phyloP scores from a whole-genome alignment of 805 yeast species.

The Tetrapisispora fleetii region DNA sequence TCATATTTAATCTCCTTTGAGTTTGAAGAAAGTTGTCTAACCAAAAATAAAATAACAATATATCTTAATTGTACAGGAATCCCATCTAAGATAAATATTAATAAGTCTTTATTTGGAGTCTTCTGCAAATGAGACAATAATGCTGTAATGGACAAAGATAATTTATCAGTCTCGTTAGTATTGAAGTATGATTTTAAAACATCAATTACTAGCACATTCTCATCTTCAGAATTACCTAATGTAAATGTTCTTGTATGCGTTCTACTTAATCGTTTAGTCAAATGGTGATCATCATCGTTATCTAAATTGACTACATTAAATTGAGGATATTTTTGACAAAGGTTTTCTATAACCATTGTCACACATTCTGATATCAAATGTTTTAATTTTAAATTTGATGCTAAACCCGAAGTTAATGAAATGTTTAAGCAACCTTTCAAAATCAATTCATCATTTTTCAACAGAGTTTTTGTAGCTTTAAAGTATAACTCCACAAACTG shows the following conservation, averaged over 20 bases:
- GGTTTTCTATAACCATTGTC: slow-evolving; percentile 15
- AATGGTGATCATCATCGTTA: slow-evolving; percentile 3
- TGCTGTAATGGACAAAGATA: slow-evolving; percentile 45
- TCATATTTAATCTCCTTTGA: slow-evolving; percentile 9
- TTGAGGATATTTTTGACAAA: slow-evolving; percentile 21
- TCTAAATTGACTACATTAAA: slow-evolving; percentile 10
- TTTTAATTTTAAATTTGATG: slow-evolving; percentile 22
- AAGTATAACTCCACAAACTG: slow-evolving; percentile 28
- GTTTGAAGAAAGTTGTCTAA: slow-evolving; percentile 24
- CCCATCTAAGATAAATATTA: slow-evolving; percentile 62
- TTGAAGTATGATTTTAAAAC: slow-evolving; percentile 54
- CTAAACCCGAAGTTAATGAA: slow-evolving; percentile 22
- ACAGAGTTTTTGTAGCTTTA: slow-evolving; percentile 15
- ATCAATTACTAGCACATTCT: slow-evolving; percentile 25
- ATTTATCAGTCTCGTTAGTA: slow-evolving; percentile 51
- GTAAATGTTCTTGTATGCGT: slow-evolving; percentile 23
- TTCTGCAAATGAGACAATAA: slow-evolving; percentile 38
- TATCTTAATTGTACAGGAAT: slow-evolving; percentile 75
- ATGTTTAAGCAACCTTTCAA: slow-evolving; percentile 26
- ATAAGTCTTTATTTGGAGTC: slow-evolving; percentile 32
- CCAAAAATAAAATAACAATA: slow-evolving; percentile 43
- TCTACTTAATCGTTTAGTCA: slow-evolving; percentile 23
- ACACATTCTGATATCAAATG: slow-evolving; percentile 21
- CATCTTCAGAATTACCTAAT: slow-evolving; percentile 16
- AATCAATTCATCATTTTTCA: slow-evolving; percentile 23